These are phyloP conservation scores for Ustilago shanxiensis DNA, from an alignment of 1,284 basidiomycete genomes.

Conservation along the genomic window DNA sequence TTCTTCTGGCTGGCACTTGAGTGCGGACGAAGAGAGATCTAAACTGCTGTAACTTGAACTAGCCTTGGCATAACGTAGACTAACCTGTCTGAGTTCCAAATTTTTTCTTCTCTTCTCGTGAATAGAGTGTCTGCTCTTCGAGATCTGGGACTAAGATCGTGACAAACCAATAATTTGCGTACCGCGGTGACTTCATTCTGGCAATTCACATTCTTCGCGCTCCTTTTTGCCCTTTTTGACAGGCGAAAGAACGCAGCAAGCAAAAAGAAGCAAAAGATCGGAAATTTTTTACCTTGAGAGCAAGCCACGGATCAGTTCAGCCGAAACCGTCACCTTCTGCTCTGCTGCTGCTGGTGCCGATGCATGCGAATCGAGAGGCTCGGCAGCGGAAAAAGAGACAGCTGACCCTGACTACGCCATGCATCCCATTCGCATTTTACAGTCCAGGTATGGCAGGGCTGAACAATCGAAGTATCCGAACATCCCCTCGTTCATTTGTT, in stretches of 20 bases:
- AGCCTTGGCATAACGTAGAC: conserved; percentile 14
- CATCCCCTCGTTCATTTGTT: neutral
- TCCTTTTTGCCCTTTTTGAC: neutral
- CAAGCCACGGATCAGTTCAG: conserved; percentile 18
- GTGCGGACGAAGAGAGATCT: too few relatives aligned
- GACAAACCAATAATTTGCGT: conserved; percentile 8
- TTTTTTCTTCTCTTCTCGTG: neutral
- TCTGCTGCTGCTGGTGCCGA: conserved; percentile 6
- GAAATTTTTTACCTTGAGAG: conserved; percentile 15
- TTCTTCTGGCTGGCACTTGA: too few relatives aligned
- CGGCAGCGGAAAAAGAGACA: conserved; percentile 15
- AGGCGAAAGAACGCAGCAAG: neutral
- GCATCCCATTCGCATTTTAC: neutral
- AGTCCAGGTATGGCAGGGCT: too few relatives aligned
- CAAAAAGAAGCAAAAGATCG: neutral
- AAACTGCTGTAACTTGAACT: too few relatives aligned
- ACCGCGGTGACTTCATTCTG: conserved; percentile 12
- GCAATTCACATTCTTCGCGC: neutral
- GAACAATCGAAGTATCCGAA: neutral
- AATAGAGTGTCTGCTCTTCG: neutral
- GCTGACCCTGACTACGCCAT: conserved; percentile 17
- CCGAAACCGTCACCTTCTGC: conserved; percentile 18
- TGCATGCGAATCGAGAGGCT: neutral
- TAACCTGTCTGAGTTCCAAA: conserved; percentile 10
- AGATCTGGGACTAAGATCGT: neutral